Conservation (phyloP, 2,329 filamentous ascomycete genomes). For the Sporothrix schenckii region DNA sequence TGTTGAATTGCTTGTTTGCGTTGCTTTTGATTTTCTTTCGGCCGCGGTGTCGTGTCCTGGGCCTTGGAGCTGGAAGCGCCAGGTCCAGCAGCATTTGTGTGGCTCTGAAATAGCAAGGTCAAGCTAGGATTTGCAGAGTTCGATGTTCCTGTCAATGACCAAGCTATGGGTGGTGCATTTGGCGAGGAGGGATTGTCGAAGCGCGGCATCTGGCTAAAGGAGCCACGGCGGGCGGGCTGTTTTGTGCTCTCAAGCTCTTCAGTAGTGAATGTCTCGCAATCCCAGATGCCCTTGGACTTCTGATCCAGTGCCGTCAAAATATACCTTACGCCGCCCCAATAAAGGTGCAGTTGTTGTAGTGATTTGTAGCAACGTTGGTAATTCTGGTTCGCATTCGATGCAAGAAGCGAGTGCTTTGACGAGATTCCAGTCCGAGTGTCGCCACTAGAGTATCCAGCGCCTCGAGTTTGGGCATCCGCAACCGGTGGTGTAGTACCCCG, state of each 20-base stretch:
- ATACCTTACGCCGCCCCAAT: conserved; percentile 86
- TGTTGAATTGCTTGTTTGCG: conserved; percentile 18
- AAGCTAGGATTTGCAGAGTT: conserved; percentile 84
- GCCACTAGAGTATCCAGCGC: background rate
- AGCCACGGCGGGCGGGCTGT: conserved; percentile 51
- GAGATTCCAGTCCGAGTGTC: conserved; percentile 37
- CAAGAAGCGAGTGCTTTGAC: conserved; percentile 73
- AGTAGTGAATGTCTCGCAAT: conserved; percentile 66
- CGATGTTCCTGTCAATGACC: conserved; percentile 84
- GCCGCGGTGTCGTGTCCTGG: background rate
- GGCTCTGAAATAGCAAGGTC: conserved; percentile 75
- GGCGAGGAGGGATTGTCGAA: conserved; percentile 55
- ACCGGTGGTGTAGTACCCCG: conserved; percentile 58
- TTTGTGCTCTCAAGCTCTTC: conserved; percentile 80
- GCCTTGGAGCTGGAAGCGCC: background rate
- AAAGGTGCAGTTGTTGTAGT: conserved; percentile 75
- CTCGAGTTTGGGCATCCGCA: conserved; percentile 24
- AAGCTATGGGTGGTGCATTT: conserved; percentile 66
- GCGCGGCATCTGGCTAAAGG: conserved; percentile 49
- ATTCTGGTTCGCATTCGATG: conserved; percentile 80
- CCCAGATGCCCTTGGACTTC: conserved; percentile 82
- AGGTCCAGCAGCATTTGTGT: conserved; percentile 35
- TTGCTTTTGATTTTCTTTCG: conserved; percentile 1
- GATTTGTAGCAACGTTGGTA: conserved; percentile 87
- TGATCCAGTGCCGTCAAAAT: conserved; percentile 85